phyloP scores from a whole-genome alignment of 345 rosid genomes.

The Hibiscus trionum region DNA sequence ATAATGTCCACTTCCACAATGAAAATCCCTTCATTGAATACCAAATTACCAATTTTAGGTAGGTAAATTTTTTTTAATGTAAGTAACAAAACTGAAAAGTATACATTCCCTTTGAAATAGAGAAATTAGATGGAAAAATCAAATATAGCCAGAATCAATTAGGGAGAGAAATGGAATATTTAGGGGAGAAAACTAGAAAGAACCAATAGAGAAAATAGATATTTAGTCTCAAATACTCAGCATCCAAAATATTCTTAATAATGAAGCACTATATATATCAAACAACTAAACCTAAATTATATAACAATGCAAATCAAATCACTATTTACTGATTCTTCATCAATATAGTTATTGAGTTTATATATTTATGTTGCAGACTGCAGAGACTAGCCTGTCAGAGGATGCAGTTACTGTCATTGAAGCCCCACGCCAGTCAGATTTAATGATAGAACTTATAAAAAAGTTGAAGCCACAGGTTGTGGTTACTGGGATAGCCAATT shows the following conservation, averaged over 20 bases:
- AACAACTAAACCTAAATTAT: background rate
- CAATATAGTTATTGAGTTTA: background rate
- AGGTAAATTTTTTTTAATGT: background rate
- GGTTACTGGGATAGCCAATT: conserved; percentile 76
- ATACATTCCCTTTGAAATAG: background rate
- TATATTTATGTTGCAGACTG: conserved; percentile 29
- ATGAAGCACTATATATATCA: background rate
- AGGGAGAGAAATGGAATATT: background rate
- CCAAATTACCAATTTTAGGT: background rate
- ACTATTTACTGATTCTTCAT: background rate
- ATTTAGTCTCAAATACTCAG: background rate
- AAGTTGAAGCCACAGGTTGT: conserved; percentile 87
- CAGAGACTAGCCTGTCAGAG: conserved; percentile 32
- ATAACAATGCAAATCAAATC: background rate
- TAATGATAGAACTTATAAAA: conserved; percentile 77
- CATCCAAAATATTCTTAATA: background rate
- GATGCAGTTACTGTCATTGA: conserved; percentile 74
- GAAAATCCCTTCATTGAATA: background rate
- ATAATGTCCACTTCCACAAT: background rate
- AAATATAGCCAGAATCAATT: background rate
- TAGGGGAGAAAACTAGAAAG: background rate
- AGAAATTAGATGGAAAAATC: background rate
- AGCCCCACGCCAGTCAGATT: conserved; percentile 88
- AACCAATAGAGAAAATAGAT: background rate
- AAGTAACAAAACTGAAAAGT: background rate